Evolutionary conservation across 164 flowering plant genomes (phyloP).

Genomic region (Macadamia integrifolia): DNA sequence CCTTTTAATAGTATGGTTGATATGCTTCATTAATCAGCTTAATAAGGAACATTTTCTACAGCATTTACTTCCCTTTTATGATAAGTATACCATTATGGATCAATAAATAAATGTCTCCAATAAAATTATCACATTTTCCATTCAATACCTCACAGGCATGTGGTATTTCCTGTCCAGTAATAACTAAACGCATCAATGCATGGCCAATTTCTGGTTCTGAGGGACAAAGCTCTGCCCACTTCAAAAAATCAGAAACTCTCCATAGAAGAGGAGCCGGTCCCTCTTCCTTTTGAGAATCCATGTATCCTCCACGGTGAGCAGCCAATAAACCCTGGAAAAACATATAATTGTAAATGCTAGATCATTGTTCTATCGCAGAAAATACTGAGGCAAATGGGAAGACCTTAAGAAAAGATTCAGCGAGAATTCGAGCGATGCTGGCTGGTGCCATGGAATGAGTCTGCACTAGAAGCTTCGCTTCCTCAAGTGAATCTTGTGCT

Average conservation of each 20-base stretch:
- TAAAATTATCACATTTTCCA: no score
- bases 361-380: constrained; percentile 1
- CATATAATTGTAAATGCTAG: constrained; percentile 2
- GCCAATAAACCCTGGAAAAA: constrained; percentile 82
- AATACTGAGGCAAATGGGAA: neutral
- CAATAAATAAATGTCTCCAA: no score
- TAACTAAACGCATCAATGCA: constrained; percentile 96
- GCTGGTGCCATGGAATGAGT: constrained; percentile 85
- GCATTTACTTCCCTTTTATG: no score
- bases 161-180: constrained; percentile 98
- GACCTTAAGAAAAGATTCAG: constrained; percentile 96
- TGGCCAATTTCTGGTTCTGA: constrained; percentile 97
- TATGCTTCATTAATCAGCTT: no score
- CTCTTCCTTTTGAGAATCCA: constrained; percentile 97
- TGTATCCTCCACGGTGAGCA: constrained; percentile 99
- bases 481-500: constrained; percentile 99
- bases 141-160: constrained; percentile 93
- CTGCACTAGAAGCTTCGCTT: constrained; percentile 75
- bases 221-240: constrained; percentile 98
- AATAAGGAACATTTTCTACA: no score
- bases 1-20: no score
- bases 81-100: no score
- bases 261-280: constrained; percentile 97
- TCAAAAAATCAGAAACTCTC: constrained; percentile 93
- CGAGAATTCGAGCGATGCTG: constrained; percentile 87